These are phyloP conservation scores for Colletotrichum endophyticum DNA, from an alignment of 2,329 filamentous ascomycete genomes.

Conservation along the genomic window DNA sequence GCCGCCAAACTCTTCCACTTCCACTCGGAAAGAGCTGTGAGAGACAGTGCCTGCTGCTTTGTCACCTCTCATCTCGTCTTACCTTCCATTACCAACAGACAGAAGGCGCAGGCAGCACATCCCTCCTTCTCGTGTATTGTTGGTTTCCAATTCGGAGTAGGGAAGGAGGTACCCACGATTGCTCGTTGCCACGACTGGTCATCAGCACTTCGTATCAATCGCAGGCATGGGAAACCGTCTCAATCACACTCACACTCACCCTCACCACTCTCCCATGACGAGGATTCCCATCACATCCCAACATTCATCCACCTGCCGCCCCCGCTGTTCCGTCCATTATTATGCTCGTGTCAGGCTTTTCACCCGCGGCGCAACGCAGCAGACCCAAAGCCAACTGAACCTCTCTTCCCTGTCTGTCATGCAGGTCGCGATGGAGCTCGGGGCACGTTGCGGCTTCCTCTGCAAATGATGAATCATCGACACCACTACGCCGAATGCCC, in stretches of 20 bases:
- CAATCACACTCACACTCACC: not conserved
- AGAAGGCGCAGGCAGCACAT: not conserved
- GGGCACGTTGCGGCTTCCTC: not conserved
- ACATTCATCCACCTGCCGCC: not conserved
- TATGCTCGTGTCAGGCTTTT: not conserved
- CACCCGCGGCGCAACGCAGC: not conserved
- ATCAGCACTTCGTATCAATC: not conserved
- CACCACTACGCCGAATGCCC: not conserved
- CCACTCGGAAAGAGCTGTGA: not conserved
- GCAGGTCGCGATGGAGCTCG: slow-evolving; percentile 7
- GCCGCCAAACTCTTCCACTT: not conserved
- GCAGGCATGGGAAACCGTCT: not conserved
- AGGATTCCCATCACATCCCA: not conserved
- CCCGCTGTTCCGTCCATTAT: not conserved
- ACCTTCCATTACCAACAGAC: not conserved
- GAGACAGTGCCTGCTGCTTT: not conserved
- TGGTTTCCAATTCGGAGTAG: not conserved
- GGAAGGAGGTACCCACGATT: not conserved
- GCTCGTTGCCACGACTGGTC: not conserved
- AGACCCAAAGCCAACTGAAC: not conserved
- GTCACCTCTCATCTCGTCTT: not conserved
- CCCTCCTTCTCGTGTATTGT: not conserved
- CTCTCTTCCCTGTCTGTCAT: slow-evolving; percentile 7
- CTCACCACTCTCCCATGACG: not conserved
- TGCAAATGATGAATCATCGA: slow-evolving; percentile 19